A percentile compares a stretch with the other conserved stretches of the same genome.
Conservation (phyloP, 495 filamentous ascomycete species). For the Penicillium pulvis region DNA sequence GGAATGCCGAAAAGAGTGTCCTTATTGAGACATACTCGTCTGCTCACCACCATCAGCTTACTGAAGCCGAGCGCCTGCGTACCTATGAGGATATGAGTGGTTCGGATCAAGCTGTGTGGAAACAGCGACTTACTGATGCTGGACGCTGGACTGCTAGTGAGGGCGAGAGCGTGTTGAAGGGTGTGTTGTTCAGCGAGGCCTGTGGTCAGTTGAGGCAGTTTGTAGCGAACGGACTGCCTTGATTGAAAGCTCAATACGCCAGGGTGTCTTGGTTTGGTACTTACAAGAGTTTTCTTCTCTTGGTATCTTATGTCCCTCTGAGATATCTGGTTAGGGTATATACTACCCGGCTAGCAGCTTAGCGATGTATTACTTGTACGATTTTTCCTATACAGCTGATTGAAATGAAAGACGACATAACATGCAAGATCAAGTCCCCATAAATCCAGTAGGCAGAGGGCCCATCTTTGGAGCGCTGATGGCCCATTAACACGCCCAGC, state of each 20-base stretch:
- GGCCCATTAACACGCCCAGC: too few species aligned
- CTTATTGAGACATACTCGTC: slow-evolving; percentile 26
- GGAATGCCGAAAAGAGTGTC: slow-evolving; percentile 23
- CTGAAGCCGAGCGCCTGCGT: slow-evolving; percentile 40
- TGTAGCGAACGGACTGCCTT: slow-evolving; percentile 28
- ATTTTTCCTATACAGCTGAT: not conserved
- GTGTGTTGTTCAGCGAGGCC: slow-evolving; percentile 73
- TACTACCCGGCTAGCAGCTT: not conserved
- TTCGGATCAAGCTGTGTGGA: slow-evolving; percentile 66
- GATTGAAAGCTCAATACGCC: not conserved
- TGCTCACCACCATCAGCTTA: slow-evolving; percentile 10
- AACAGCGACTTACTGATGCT: slow-evolving; percentile 62
- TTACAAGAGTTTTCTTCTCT: not conserved
- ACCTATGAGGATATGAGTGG: slow-evolving; percentile 68
- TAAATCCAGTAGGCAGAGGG: too few species aligned
- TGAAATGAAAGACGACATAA: not conserved
- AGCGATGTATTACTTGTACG: not conserved
- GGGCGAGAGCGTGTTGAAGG: slow-evolving; percentile 71
- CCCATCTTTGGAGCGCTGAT: too few species aligned
- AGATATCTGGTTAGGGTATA: not conserved
- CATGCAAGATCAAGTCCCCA: not conserved
- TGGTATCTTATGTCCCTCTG: not conserved
- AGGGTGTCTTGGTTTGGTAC: not conserved
- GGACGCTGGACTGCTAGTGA: slow-evolving; percentile 74
- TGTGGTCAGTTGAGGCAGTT: slow-evolving; percentile 57